These are phyloP conservation scores for Ogataea polymorpha DNA, from an alignment of 805 yeast genomes.

Conservation along the genomic window DNA sequence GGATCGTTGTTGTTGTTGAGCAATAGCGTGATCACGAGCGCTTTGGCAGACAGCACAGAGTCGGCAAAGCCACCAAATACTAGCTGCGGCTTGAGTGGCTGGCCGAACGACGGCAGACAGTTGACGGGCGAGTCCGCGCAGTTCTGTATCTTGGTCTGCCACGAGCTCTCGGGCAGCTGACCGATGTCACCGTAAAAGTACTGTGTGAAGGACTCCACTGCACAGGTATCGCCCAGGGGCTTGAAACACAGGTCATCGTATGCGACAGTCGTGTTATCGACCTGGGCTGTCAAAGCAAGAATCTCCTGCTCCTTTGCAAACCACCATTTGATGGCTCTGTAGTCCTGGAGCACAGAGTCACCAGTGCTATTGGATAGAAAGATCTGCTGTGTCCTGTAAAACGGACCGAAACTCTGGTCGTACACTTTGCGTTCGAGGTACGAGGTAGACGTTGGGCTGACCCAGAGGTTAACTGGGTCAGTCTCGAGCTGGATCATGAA, in stretches of 20 bases:
- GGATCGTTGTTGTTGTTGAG: conserved; percentile 52
- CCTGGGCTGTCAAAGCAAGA: conserved; percentile 27
- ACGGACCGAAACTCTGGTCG: conserved; percentile 85
- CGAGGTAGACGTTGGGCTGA: conserved; percentile 71
- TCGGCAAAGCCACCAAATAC: conserved; percentile 58
- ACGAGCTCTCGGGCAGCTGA: conserved; percentile 46
- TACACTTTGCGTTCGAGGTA: conserved; percentile 63
- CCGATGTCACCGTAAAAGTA: conserved; percentile 68
- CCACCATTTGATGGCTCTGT: conserved; percentile 84
- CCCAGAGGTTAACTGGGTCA: conserved; percentile 87
- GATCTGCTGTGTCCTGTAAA: conserved; percentile 83
- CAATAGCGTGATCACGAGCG: conserved; percentile 74
- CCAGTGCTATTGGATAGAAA: conserved; percentile 70
- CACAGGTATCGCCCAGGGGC: conserved; percentile 78
- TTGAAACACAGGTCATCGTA: conserved; percentile 76
- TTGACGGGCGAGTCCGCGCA: conserved; percentile 84
- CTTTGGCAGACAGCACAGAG: conserved; percentile 57
- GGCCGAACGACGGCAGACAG: conserved; percentile 88
- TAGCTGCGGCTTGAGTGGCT: conserved; percentile 72
- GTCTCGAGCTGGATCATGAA: conserved; percentile 59
- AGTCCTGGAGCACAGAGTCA: conserved; percentile 55
- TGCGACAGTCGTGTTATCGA: conserved; percentile 19
- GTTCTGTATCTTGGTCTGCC: conserved; percentile 51
- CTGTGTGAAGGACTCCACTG: conserved; percentile 83
- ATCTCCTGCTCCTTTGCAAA: conserved; percentile 68